A percentile compares a stretch with the other conserved stretches of the same genome.
These are phyloP conservation scores for Coccinonectria pachysandricola DNA, from an alignment of 2,329 filamentous ascomycete genomes.

Conservation along the genomic window DNA sequence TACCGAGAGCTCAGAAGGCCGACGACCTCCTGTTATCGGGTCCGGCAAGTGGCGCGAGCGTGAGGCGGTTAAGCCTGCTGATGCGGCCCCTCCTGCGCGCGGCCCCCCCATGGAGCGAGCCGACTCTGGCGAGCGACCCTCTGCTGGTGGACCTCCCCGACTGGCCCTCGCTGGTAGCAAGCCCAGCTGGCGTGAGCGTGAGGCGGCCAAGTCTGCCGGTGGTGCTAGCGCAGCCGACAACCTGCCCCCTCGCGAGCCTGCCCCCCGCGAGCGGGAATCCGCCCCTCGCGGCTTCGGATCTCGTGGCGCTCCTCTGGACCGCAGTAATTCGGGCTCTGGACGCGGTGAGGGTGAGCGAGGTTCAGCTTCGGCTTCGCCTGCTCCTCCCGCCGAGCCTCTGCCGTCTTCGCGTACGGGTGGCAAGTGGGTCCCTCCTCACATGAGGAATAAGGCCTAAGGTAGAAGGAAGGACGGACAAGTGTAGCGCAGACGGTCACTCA, in stretches of 20 bases:
- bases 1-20: constrained; percentile 20
- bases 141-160: constrained; percentile 43
- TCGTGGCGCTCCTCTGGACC: constrained; percentile 32
- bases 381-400: constrained; percentile 36
- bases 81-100: constrained; percentile 21
- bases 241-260: constrained; percentile 8
- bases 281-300: constrained; percentile 30
- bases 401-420: constrained; percentile 43
- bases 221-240: constrained; percentile 29
- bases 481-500: constrained; percentile 12
- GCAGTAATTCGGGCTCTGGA: constrained; percentile 33
- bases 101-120: constrained; percentile 30
- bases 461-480: constrained; percentile 5
- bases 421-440: constrained; percentile 48
- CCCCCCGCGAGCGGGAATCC: too few relatives aligned
- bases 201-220: constrained; percentile 39
- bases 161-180: constrained; percentile 52
- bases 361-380: constrained; percentile 29
- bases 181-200: constrained; percentile 64
- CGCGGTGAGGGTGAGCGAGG: constrained; percentile 30
- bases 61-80: constrained; percentile 23
- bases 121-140: constrained; percentile 36
- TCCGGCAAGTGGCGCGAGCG: constrained; percentile 34
- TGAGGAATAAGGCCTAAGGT: constrained; percentile 25
- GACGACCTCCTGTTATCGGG: constrained; percentile 24